These are phyloP conservation scores for Aspergillus bridgeri DNA, from an alignment of 495 filamentous ascomycete species.

Conservation along the genomic window DNA sequence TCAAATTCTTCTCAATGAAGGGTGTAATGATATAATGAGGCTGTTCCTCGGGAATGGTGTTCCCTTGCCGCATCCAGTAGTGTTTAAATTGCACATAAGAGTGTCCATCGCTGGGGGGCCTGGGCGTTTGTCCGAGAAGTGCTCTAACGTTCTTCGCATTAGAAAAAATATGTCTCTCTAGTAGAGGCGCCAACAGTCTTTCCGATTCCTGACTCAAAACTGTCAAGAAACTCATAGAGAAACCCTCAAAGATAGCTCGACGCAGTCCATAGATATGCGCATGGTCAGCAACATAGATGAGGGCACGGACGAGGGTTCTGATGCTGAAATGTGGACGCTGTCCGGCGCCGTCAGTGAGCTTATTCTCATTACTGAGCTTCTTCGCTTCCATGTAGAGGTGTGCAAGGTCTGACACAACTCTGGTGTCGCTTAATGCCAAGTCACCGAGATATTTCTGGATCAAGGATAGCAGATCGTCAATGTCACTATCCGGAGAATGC, in stretches of 20 bases:
- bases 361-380: constrained; percentile 71
- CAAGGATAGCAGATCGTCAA: constrained; percentile 77
- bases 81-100: constrained; percentile 85
- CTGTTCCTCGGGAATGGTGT: constrained; percentile 61
- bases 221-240: constrained; percentile 97
- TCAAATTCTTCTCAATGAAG: constrained; percentile 87
- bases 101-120: constrained; percentile 67
- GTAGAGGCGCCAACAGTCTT: constrained; percentile 68
- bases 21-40: constrained; percentile 94
- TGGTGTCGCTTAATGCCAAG: constrained; percentile 58
- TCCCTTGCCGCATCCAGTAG: constrained; percentile 86
- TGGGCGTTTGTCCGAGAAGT: constrained; percentile 69
- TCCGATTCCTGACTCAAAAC: constrained; percentile 77
- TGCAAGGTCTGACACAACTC: constrained; percentile 71
- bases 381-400: constrained; percentile 84
- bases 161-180: constrained; percentile 75
- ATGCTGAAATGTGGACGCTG: constrained; percentile 95
- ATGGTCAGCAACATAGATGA: constrained; percentile 83
- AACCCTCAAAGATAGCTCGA: constrained; percentile 86
- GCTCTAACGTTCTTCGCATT: constrained; percentile 62
- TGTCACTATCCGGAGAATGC: constrained; percentile 76
- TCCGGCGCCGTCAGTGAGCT: constrained; percentile 87
- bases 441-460: constrained; percentile 81
- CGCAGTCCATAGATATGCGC: constrained; percentile 83
- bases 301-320: constrained; percentile 84